Base-by-base conservation (phyloP, 1,139 yeast species). In the Kodamaea fungicola region DNA sequence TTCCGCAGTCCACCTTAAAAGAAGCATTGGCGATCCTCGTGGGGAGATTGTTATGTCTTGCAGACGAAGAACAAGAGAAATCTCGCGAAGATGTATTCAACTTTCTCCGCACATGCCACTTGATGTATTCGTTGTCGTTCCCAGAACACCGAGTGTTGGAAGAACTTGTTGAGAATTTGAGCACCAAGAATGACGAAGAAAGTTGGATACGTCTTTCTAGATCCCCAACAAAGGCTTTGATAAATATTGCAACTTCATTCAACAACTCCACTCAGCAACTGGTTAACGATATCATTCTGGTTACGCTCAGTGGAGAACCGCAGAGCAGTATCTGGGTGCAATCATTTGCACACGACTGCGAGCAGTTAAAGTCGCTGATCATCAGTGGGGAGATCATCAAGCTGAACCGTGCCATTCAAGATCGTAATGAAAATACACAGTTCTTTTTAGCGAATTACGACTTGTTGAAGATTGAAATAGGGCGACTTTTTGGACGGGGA, bases 391-490 rank as follows among this genome's bases (percentile, higher is more conserved):
- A 83, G 49, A 52, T 67, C 5, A 56, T 67, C 22, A 73, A 71
- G 41, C 68, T 64, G 41, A 69, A 73, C 39, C 64, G 87, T 32
- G 67, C 72, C 33, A 54, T 67, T 2, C 89, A 83, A 46, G 95
- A 86, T 52, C 72, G 67, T 37, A 74, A 73, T 35, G 94, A 84
- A 46, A 80, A 77, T 45, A 53, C 69, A 8, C 64, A 71, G n/a
- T 77, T 71, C 42, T 76, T 68, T 50, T 62, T 71, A 3, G 55
- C 74, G 1, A 61, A 61, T 25, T 82, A 78, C 51, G 67, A 71
- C 37, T 53, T 65, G 7, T 49, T 78, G 40, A 73, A 72, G 41
- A 50, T 61, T 12, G 81, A 75, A 40, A 59, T 65, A 4, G 53
- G 55, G 4, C 56, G 80, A 37, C 52, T 70, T n/a, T 48, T 62